Evolutionary conservation across 371 early-diverging fungal genomes (phyloP).

Genomic region (Agmasoma carcini): DNA sequence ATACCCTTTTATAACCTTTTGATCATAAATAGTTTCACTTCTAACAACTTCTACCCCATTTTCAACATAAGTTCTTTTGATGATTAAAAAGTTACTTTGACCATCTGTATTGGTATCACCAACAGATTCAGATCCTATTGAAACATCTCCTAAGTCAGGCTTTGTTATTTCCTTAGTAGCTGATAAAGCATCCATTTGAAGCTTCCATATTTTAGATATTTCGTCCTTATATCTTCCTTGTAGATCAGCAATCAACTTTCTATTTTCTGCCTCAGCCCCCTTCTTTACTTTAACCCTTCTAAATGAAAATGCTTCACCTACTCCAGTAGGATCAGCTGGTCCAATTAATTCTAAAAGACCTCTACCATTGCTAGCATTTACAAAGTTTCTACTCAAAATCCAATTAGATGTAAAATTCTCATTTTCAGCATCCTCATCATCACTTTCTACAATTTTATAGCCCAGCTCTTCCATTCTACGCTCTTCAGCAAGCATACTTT

Average conservation of each 20-base stretch:
- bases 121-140: not conserved
- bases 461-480: constrained; percentile 80
- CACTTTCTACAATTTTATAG: constrained; percentile 56
- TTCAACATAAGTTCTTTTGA: constrained; percentile 42
- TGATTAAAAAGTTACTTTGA: constrained; percentile 31
- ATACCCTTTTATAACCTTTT: constrained; percentile 50
- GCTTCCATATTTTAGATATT: constrained; percentile 70
- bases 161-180: too few species aligned
- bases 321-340: constrained; percentile 65
- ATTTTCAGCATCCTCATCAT: constrained; percentile 60
- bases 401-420: constrained; percentile 85
- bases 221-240: constrained; percentile 77
- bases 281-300: constrained; percentile 77
- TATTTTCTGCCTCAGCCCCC: constrained; percentile 68
- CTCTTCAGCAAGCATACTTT: constrained; percentile 85
- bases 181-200: constrained; percentile 60
- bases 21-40: constrained; percentile 46
- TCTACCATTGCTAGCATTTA: constrained; percentile 56
- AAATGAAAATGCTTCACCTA: constrained; percentile 92
- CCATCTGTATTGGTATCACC: not conserved
- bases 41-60: constrained; percentile 23
- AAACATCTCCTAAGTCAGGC: too few species aligned
- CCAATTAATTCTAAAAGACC: constrained; percentile 53
- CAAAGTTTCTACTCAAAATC: constrained; percentile 84
- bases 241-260: constrained; percentile 65